Conservation (phyloP, 2,329 filamentous ascomycete species). For the Dactylellina leptospora region DNA sequence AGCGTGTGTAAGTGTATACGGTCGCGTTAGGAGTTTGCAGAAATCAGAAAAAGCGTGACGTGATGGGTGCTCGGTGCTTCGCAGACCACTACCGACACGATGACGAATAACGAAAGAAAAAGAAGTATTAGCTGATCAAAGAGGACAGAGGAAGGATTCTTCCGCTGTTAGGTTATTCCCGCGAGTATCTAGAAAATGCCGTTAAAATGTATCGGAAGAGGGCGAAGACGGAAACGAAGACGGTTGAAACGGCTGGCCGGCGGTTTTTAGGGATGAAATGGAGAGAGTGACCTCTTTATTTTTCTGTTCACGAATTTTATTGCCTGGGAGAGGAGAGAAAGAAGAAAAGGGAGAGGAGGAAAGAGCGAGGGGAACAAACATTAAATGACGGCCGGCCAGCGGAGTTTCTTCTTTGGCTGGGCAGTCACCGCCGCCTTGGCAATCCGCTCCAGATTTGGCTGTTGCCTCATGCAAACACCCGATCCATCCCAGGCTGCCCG, state of each 20-base stretch:
- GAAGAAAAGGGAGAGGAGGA: constrained; percentile 38
- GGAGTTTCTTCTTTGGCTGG: constrained; percentile 13
- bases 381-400: constrained; percentile 36
- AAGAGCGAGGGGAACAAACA: constrained; percentile 34
- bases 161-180: too few relatives aligned
- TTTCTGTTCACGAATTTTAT: too few relatives aligned
- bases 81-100: constrained; percentile 55
- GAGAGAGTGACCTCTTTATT: too few relatives aligned
- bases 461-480: constrained; percentile 41
- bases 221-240: too few relatives aligned
- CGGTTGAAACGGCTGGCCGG: too few relatives aligned
- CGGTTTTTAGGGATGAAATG: too few relatives aligned
- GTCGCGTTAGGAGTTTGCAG: constrained; percentile 8
- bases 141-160: constrained; percentile 43
- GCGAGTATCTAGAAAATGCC: too few relatives aligned
- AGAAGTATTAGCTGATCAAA: too few relatives aligned
- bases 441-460: constrained; percentile 33
- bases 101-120: constrained; percentile 46
- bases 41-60: constrained; percentile 25
- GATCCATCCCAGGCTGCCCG: too few relatives aligned
- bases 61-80: constrained; percentile 49
- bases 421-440: constrained; percentile 35
- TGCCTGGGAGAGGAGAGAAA: constrained; percentile 12
- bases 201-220: too few relatives aligned
- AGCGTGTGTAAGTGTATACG: constrained; percentile 6